Evolutionary conservation across 2,329 filamentous ascomycete genomes (phyloP).

Genomic region (Exophiala dermatitidis): DNA sequence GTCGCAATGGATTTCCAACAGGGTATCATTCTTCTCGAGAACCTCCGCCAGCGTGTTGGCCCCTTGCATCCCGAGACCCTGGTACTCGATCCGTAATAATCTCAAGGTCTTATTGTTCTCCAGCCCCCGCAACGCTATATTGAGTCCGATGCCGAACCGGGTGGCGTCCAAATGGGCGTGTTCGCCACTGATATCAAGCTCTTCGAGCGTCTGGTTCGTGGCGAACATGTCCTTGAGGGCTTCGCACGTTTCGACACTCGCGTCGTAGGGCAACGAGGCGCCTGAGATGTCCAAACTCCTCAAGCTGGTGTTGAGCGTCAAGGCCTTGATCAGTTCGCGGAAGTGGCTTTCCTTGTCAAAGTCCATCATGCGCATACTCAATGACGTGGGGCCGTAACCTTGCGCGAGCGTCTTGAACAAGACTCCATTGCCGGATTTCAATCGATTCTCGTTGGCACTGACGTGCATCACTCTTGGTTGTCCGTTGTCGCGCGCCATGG

Average conservation of each 20-base stretch:
- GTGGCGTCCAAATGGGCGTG: slow-evolving; percentile 64
- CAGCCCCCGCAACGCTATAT: slow-evolving; percentile 57
- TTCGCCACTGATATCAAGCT: slow-evolving; percentile 64
- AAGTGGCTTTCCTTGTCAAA: slow-evolving; percentile 61
- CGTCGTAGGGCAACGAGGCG: slow-evolving; percentile 62
- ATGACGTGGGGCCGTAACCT: slow-evolving; percentile 53
- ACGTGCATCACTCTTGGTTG: slow-evolving; percentile 54
- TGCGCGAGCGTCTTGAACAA: slow-evolving; percentile 42
- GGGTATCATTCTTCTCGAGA: slow-evolving; percentile 54
- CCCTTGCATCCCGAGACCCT: slow-evolving; percentile 62
- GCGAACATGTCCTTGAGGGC: slow-evolving; percentile 58
- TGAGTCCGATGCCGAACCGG: slow-evolving; percentile 61
- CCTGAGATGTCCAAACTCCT: slow-evolving; percentile 62
- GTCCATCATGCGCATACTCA: slow-evolving; percentile 62
- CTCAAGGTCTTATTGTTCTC: slow-evolving; percentile 57
- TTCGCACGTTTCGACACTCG: slow-evolving; percentile 59
- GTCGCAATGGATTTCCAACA: slow-evolving; percentile 62
- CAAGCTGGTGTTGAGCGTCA: slow-evolving; percentile 57
- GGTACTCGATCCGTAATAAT: slow-evolving; percentile 58
- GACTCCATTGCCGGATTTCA: slow-evolving; percentile 38
- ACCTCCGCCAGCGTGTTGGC: slow-evolving; percentile 64
- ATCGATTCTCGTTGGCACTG: slow-evolving; percentile 56
- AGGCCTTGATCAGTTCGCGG: slow-evolving; percentile 53
- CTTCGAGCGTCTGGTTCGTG: slow-evolving; percentile 58
- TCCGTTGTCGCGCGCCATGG: slow-evolving; percentile 49